Percentiles rank a stretch among this genome's conserved stretches.
These are phyloP conservation scores for Chionographis japonica DNA, from an alignment of 106 monocot species.

Conservation along the genomic window DNA sequence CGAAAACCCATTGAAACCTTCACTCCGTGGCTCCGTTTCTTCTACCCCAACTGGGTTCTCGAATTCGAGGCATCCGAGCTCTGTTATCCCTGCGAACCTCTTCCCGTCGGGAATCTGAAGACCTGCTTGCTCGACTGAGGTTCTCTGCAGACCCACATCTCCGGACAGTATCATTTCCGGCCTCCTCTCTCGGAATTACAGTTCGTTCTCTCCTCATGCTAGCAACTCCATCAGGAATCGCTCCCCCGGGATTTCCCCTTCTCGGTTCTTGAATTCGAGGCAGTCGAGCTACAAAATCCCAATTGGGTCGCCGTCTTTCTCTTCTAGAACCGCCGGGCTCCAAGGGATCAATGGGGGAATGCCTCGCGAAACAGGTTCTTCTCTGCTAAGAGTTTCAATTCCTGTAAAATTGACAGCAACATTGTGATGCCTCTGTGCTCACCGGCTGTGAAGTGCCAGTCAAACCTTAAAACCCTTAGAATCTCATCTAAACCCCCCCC, in stretches of 20 bases:
- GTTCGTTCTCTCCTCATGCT: background rate
- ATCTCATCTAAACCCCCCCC: no score
- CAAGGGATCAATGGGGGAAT: constrained; percentile 6
- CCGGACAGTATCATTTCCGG: constrained; percentile 17
- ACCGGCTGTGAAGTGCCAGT: no score
- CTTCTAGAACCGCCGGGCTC: constrained; percentile 18
- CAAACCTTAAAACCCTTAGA: no score
- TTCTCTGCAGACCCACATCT: constrained; percentile 4
- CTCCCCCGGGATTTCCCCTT: background rate
- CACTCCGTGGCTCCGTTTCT: constrained; percentile 1
- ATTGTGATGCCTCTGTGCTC: no score
- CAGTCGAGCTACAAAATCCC: constrained; percentile 4
- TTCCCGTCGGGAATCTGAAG: constrained; percentile 14
- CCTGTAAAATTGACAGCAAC: constrained; percentile 11
- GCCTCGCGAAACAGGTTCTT: constrained; percentile 1
- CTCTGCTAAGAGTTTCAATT: constrained; percentile 14
- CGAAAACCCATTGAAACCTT: background rate
- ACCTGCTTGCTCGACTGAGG: background rate
- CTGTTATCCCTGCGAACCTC: background rate
- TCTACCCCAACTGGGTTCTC: background rate
- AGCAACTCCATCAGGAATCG: constrained; percentile 3
- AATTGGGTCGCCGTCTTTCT: constrained; percentile 10
- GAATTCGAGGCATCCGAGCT: background rate
- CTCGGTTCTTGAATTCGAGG: constrained; percentile 19
- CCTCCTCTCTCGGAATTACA: constrained; percentile 3